Evolutionary conservation across 768 basidiomycete species (phyloP).

Genomic region (Fomitopsis pulvina): DNA sequence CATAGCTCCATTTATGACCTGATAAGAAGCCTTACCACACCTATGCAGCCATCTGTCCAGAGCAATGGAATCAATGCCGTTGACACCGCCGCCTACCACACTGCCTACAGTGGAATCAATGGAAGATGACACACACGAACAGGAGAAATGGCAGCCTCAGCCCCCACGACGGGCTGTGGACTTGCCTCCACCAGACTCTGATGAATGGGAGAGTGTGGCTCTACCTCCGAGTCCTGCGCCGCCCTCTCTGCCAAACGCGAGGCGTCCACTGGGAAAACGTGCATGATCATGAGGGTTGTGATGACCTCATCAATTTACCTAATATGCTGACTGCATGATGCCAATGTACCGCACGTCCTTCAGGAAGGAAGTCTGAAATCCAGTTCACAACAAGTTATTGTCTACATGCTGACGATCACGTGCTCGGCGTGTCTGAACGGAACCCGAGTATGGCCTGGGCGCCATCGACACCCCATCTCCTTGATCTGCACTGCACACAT

Average conservation of each 20-base stretch:
- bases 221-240: slow-evolving; percentile 19
- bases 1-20: background rate
- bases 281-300: background rate
- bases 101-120: slow-evolving; percentile 5
- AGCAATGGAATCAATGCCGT: slow-evolving; percentile 1
- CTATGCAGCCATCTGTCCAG: slow-evolving; percentile 6
- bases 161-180: slow-evolving; percentile 12
- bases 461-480: too few species aligned
- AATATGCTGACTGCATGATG: background rate
- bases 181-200: slow-evolving; percentile 32
- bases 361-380: background rate
- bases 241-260: background rate
- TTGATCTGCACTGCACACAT: background rate
- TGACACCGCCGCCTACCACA: background rate
- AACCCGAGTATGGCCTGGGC: background rate
- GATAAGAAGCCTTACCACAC: background rate
- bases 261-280: background rate
- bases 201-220: slow-evolving; percentile 27
- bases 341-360: background rate
- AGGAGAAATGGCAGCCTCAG: too few species aligned
- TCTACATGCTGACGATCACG: background rate
- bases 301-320: background rate
- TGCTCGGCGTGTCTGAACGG: background rate
- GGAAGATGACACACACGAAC: background rate
- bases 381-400: too few species aligned